Evolutionary conservation across 768 basidiomycete genomes (phyloP).

Genomic region (Lactarius evosmus): DNA sequence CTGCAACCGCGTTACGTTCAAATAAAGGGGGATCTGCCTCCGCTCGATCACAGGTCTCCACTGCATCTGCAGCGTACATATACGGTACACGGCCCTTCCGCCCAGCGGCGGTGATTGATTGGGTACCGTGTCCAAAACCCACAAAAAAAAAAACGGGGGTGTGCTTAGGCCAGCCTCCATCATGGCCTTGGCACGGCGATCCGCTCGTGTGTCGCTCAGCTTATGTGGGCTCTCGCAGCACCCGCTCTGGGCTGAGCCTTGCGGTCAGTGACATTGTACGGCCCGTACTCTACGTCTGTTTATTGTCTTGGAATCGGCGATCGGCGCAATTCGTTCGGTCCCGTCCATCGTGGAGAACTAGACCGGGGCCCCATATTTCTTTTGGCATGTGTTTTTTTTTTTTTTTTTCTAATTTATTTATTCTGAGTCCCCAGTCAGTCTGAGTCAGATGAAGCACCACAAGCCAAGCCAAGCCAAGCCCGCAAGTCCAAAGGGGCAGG

Average conservation of each 20-base stretch:
- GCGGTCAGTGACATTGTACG: too few species aligned
- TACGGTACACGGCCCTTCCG: not conserved
- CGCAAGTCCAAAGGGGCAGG: not conserved
- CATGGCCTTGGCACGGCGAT: not conserved
- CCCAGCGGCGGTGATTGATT: too few species aligned
- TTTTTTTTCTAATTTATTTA: not conserved
- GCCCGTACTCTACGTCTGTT: not conserved
- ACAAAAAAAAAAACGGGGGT: conserved; percentile 1
- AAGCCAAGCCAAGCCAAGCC: too few species aligned
- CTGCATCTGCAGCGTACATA: not conserved
- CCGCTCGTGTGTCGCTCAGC: not conserved
- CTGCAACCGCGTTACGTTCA: not conserved
- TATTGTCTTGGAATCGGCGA: not conserved
- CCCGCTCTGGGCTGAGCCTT: not conserved
- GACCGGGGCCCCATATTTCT: too few species aligned
- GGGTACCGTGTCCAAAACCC: not conserved
- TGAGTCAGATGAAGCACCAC: too few species aligned
- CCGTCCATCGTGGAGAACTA: not conserved
- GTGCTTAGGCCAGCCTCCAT: not conserved
- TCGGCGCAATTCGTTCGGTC: not conserved
- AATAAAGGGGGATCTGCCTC: not conserved
- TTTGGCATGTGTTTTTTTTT: not conserved
- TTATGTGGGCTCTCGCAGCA: not conserved
- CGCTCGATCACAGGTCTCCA: not conserved
- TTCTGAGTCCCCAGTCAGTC: too few species aligned